These are phyloP conservation scores for Amanita pallidorosea DNA, from an alignment of 768 basidiomycete genomes.

Conservation along the genomic window DNA sequence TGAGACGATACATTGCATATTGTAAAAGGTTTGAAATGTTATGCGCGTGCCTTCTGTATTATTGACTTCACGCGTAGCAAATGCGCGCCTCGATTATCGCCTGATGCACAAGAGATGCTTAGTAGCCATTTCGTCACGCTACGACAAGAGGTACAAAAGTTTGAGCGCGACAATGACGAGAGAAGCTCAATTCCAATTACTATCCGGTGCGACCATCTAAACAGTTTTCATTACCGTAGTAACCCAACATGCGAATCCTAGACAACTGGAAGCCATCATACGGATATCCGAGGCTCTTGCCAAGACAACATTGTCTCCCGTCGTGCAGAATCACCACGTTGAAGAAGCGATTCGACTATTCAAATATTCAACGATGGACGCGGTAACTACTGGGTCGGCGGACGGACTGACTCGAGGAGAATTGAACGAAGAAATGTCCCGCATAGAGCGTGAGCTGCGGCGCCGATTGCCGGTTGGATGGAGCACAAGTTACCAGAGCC, in stretches of 20 bases:
- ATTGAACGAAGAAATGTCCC: conserved; percentile 85
- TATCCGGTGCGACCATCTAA: conserved; percentile 54
- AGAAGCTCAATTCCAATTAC: conserved; percentile 98
- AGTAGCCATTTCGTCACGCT: conserved; percentile 91
- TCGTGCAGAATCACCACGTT: conserved; percentile 87
- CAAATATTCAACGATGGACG: conserved; percentile 99
- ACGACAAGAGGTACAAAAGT: conserved; percentile 88
- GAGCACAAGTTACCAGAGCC: conserved; percentile 92
- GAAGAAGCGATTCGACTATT: conserved; percentile 97
- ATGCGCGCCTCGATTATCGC: conserved; percentile 90
- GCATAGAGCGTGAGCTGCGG: conserved; percentile 81
- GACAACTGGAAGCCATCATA: conserved; percentile 96
- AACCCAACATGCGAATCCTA: conserved; percentile 13
- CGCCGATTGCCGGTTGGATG: conserved; percentile 86
- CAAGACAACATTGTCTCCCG: conserved; percentile 81
- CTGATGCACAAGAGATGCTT: conserved; percentile 93
- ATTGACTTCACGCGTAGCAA: conserved; percentile 40
- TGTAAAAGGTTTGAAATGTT: conserved; percentile 68
- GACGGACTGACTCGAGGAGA: conserved; percentile 90
- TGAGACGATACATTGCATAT: conserved; percentile 95
- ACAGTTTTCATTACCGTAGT: neutral
- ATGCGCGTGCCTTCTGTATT: neutral
- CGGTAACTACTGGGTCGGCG: conserved; percentile 86
- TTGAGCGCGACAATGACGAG: conserved; percentile 95
- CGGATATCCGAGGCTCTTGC: conserved; percentile 97